Base-by-base conservation (phyloP, 2,329 filamentous ascomycete genomes). In the Fusarium sp. region DNA sequence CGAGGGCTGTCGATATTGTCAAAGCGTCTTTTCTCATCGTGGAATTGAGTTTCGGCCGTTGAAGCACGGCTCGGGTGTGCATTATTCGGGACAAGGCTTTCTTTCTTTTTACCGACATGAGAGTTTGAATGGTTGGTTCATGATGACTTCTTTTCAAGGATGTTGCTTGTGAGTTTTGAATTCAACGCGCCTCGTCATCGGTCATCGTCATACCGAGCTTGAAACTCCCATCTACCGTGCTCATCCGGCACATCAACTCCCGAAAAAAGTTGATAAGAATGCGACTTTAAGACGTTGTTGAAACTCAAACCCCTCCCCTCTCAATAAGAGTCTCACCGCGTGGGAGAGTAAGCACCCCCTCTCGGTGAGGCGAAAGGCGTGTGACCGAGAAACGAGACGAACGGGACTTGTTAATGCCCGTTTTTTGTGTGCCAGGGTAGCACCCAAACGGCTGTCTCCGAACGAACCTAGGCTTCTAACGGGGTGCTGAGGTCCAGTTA, bases 401-500 rank as follows among this genome's bases (percentile, higher is more conserved):
- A 42, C 6, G 49, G 31, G 62, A 36, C 38, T n/a, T 29, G 22
- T 17, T 33, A 33, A 51, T 40, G 40, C 53, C 62, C 22, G 40
- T 59, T 60, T 49, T 35, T 31, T 40, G n/a, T 17, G 17, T 8
- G 24, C 24, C 35, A 58, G 55, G 35, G 55, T 58, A 24, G 14
- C 29, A 29, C 22, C 42, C 51, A 68, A 71, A 68, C 70, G 57
- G 67, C 49, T 59, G 69, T 22, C 49, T 65, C 51, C 59, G 42
- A 53, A 33, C 31, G 31, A 33, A 46, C 20, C 20, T 62, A 16
- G 31, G 59, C 59, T 24, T 36, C 20, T 62, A 62, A 29, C 59
- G 44, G 60, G 60, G 60, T 27, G 42, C n/a, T n/a, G 44, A 33
- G n/a, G 46, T 33, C 60, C 71, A 68, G 61, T 68, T 72, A 69